Percentiles rank a stretch among this genome's conserved stretches.
Evolutionary conservation across 2,329 filamentous ascomycete species (phyloP).

Genomic region (Rhytidhysteron rufulum): DNA sequence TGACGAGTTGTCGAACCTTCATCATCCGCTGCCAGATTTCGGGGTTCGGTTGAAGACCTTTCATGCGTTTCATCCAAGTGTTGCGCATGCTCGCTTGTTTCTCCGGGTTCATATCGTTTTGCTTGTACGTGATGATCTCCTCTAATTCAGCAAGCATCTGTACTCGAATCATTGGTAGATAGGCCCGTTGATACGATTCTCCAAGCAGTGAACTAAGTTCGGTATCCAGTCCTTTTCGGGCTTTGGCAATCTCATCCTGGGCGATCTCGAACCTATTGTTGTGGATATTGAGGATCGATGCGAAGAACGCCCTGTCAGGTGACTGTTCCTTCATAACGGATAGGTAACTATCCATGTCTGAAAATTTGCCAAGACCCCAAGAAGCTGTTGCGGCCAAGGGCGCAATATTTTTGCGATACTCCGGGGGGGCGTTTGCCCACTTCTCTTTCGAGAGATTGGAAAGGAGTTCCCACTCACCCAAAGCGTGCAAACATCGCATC

Average conservation of each 20-base stretch:
- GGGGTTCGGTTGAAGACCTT: constrained; percentile 93
- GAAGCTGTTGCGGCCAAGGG: constrained; percentile 91
- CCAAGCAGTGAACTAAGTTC: constrained; percentile 95
- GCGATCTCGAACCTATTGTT: constrained; percentile 94
- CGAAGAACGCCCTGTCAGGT: constrained; percentile 95
- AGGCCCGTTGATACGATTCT: constrained; percentile 96
- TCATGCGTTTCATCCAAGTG: constrained; percentile 93
- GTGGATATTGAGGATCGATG: constrained; percentile 90
- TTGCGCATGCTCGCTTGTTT: constrained; percentile 87
- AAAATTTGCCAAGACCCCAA: constrained; percentile 96
- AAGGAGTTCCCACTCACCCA: constrained; percentile 95
- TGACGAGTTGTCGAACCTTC: constrained; percentile 86
- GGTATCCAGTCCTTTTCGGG: constrained; percentile 88
- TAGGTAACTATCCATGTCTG: constrained; percentile 96
- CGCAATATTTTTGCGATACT: constrained; percentile 86
- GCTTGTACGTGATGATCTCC: constrained; percentile 97
- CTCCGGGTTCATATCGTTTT: constrained; percentile 71
- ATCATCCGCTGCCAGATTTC: constrained; percentile 99
- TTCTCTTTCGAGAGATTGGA: constrained; percentile 86
- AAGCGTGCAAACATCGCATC: constrained; percentile 95
- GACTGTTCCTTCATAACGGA: constrained; percentile 91
- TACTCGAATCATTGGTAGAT: constrained; percentile 94
- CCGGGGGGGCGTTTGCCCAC: constrained; percentile 83
- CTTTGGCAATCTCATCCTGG: constrained; percentile 82
- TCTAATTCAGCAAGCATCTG: constrained; percentile 99